These are phyloP conservation scores for Straminergon stramineum DNA, from an alignment of 225 moss, liverwort and hornwort genomes.

Conservation along the genomic window DNA sequence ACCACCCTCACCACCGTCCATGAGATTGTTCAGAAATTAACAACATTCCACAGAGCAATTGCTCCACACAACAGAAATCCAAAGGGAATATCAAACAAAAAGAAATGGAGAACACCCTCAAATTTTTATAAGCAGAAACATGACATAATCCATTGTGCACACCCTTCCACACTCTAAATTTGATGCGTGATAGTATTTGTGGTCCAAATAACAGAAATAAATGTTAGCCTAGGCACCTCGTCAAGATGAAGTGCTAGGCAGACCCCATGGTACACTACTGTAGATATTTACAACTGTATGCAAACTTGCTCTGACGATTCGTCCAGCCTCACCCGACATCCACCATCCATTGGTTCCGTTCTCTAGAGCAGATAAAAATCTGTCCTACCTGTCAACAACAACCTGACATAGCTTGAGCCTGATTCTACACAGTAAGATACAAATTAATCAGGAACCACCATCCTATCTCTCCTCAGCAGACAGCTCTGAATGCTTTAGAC, in stretches of 20 bases:
- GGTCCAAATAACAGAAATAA: conserved; percentile 45
- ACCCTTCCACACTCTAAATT: conserved; percentile 41
- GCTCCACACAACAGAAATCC: background rate
- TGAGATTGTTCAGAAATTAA: background rate
- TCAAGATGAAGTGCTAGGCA: conserved; percentile 15
- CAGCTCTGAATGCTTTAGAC: conserved; percentile 1
- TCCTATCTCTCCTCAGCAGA: conserved; percentile 4
- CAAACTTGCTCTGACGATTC: conserved; percentile 25
- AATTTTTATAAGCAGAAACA: conserved; percentile 25
- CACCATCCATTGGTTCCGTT: conserved; percentile 10
- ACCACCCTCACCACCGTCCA: background rate
- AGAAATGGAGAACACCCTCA: background rate
- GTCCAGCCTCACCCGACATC: conserved; percentile 14
- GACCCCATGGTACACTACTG: conserved; percentile 54
- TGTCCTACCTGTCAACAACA: conserved; percentile 21
- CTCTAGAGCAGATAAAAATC: conserved; percentile 19
- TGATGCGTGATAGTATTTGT: conserved; percentile 27
- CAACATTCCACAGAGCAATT: background rate
- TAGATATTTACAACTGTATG: conserved; percentile 55
- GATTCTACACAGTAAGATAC: conserved; percentile 39
- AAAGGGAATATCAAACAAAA: background rate
- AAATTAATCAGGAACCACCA: conserved; percentile 17
- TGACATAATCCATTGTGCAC: conserved; percentile 42
- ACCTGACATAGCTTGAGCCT: conserved; percentile 28
- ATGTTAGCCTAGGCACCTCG: conserved; percentile 15